A percentile compares a stretch with the other conserved stretches of the same genome.
phyloP scores from a whole-genome alignment of 106 monocot genomes.

The Dactylorhiza incarnata region DNA sequence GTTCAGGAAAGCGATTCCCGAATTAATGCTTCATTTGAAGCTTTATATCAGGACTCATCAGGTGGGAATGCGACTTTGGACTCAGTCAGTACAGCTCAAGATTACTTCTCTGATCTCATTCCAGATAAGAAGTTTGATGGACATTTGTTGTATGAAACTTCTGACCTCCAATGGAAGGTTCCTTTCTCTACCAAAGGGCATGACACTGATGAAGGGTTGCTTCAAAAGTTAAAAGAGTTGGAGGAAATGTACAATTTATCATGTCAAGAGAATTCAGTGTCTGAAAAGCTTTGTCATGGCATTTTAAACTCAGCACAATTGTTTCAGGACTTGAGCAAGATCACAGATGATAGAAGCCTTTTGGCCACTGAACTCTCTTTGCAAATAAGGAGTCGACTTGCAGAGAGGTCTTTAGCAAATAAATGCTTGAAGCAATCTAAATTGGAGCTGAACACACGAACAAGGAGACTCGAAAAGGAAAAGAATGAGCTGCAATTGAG shows the following conservation, averaged over 20 bases:
- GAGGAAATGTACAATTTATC: constrained; percentile 33
- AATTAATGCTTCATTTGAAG: constrained; percentile 45
- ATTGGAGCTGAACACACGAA: constrained; percentile 48
- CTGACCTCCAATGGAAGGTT: constrained; percentile 13
- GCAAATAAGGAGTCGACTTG: constrained; percentile 52
- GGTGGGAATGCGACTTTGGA: constrained; percentile 13
- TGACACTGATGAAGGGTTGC: constrained; percentile 43
- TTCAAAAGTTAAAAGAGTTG: constrained; percentile 45
- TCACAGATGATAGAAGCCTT: constrained; percentile 46
- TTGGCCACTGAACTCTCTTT: constrained; percentile 55
- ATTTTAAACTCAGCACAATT: constrained; percentile 23
- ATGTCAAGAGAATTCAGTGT: constrained; percentile 24
- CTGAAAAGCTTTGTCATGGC: constrained; percentile 11
- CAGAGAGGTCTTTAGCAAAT: constrained; percentile 50
- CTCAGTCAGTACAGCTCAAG: constrained; percentile 8
- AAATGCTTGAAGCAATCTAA: constrained; percentile 44
- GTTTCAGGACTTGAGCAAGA: constrained; percentile 35
- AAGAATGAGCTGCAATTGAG: constrained; percentile 59
- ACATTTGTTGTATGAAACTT: constrained; percentile 12
- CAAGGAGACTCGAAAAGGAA: constrained; percentile 72
- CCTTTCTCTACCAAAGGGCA: constrained; percentile 16
- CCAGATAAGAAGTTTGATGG: constrained; percentile 8
- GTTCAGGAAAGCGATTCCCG: constrained; percentile 42
- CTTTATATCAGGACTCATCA: constrained; percentile 62
- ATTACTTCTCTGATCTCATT: constrained; percentile 16